Evolutionary conservation across 2,329 filamentous ascomycete genomes (phyloP).

Genomic region (Macrophomina phaseolina): DNA sequence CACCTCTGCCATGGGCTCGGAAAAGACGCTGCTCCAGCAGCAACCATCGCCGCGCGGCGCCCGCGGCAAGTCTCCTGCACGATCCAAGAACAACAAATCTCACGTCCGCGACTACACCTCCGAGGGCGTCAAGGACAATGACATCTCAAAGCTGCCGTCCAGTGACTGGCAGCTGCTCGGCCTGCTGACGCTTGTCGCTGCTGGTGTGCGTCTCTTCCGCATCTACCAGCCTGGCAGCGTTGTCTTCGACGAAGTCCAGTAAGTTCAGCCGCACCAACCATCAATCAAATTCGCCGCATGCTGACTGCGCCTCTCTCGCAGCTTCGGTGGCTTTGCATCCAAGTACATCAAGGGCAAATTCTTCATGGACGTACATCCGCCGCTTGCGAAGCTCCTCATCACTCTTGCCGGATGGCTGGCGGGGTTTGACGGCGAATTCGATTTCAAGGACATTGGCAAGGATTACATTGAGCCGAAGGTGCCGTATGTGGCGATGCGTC

Average conservation of each 20-base stretch:
- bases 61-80: slow-evolving; percentile 42
- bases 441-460: slow-evolving; percentile 99
- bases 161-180: slow-evolving; percentile 82
- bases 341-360: slow-evolving; percentile 99
- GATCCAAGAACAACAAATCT: slow-evolving; percentile 40
- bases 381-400: slow-evolving; percentile 94
- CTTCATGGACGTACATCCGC: slow-evolving; percentile 99
- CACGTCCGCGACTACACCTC: slow-evolving; percentile 68
- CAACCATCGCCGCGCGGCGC: slow-evolving; percentile 34
- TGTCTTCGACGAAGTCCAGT: slow-evolving; percentile 99
- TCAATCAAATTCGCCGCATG: not conserved
- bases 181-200: slow-evolving; percentile 74
- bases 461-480: slow-evolving; percentile 95
- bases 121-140: slow-evolving; percentile 83
- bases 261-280: slow-evolving; percentile 53
- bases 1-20: slow-evolving; percentile 25
- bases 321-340: slow-evolving; percentile 95
- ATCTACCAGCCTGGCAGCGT: slow-evolving; percentile 97
- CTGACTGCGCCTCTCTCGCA: slow-evolving; percentile 46
- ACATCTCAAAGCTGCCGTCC: slow-evolving; percentile 84
- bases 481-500: slow-evolving; percentile 96
- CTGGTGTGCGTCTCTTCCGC: slow-evolving; percentile 84
- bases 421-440: slow-evolving; percentile 93
- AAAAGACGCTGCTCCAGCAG: slow-evolving; percentile 25
- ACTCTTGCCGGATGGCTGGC: slow-evolving; percentile 93